Evolutionary conservation across 2,329 filamentous ascomycete genomes (phyloP).

Genomic region (Nemania sp.): DNA sequence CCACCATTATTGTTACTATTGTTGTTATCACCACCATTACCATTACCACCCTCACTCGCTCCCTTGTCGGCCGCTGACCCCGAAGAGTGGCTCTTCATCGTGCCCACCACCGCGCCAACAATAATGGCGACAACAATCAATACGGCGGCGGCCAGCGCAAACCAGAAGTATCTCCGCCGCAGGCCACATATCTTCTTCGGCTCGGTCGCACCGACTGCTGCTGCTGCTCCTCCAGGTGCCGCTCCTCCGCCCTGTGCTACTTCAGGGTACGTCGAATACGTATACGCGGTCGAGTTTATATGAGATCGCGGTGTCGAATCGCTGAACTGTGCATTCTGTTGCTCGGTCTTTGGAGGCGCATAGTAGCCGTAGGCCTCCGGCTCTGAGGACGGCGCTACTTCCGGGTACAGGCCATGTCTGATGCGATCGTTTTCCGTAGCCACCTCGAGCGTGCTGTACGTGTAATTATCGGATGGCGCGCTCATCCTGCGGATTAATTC

Average conservation of each 20-base stretch:
- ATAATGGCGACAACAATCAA: slow-evolving; percentile 20
- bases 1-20: neutral
- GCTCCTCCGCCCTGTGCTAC: too few species aligned
- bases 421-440: slow-evolving; percentile 8
- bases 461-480: slow-evolving; percentile 2
- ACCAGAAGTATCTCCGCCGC: slow-evolving; percentile 23
- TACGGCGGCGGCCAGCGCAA: slow-evolving; percentile 14
- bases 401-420: slow-evolving; percentile 16
- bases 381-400: slow-evolving; percentile 17
- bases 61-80: neutral
- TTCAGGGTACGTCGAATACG: slow-evolving; percentile 22
- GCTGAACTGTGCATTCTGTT: neutral
- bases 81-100: neutral
- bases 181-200: slow-evolving; percentile 27
- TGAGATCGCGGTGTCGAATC: neutral
- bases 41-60: neutral
- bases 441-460: slow-evolving; percentile 24
- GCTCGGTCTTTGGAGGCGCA: slow-evolving; percentile 10
- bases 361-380: slow-evolving; percentile 19
- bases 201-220: neutral
- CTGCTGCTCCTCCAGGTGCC: slow-evolving; percentile 18
- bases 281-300: neutral
- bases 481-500: slow-evolving; percentile 16
- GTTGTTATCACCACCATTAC: neutral
- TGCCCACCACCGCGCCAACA: slow-evolving; percentile 23